A percentile compares a stretch with the other conserved stretches of the same genome.
phyloP scores from a whole-genome alignment of 345 rosid species.

The Eucalyptus cladocalyx region DNA sequence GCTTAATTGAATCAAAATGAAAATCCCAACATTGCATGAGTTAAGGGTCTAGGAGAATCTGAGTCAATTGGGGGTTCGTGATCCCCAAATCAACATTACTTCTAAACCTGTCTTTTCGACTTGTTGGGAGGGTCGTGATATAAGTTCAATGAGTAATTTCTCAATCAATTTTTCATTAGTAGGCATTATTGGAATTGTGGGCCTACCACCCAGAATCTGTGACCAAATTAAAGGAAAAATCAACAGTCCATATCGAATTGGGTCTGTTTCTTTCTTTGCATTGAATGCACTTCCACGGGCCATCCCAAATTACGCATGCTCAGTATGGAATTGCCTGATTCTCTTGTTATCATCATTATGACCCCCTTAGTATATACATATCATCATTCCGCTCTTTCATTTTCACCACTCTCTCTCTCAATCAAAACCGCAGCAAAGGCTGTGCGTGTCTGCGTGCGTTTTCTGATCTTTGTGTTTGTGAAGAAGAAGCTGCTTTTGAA shows the following conservation, averaged over 20 bases:
- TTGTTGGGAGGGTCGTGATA: no score
- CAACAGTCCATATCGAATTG: background rate
- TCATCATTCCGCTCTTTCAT: background rate
- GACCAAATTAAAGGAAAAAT: background rate
- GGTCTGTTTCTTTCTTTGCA: background rate
- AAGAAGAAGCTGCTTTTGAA: background rate
- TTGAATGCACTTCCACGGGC: background rate
- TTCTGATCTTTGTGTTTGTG: background rate
- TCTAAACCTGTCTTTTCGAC: no score
- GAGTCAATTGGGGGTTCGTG: no score
- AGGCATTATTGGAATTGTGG: background rate
- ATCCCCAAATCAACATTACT: no score
- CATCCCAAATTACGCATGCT: background rate
- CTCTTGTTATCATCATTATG: background rate
- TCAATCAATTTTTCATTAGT: background rate
- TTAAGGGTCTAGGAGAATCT: background rate
- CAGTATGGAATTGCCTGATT: background rate
- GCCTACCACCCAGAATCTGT: background rate
- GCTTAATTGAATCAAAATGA: no score
- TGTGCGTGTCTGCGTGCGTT: background rate
- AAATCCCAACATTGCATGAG: background rate
- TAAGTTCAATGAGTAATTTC: background rate
- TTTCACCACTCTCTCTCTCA: background rate
- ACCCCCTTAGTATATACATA: background rate
- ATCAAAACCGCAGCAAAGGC: background rate